Evolutionary conservation across 2,329 filamentous ascomycete species (phyloP).

Genomic region (Aciculosporium take): DNA sequence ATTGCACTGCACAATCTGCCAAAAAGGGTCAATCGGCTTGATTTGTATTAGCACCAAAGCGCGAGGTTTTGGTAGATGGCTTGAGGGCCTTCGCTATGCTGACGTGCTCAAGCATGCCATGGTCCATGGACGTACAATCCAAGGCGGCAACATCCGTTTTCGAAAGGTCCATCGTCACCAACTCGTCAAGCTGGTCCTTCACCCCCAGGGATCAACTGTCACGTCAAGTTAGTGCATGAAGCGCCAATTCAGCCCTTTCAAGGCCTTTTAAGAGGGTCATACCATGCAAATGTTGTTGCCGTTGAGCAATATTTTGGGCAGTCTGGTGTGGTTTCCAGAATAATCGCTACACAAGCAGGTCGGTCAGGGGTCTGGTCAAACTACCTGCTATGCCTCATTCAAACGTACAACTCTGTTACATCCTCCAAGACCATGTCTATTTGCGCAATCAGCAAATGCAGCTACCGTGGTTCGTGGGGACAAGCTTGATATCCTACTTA

Average conservation of each 20-base stretch:
- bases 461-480: background rate
- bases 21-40: background rate
- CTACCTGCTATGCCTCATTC: background rate
- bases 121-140: background rate
- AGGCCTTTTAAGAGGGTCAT: conserved; percentile 17
- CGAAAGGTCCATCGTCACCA: too few species aligned
- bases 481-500: conserved; percentile 39
- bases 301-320: conserved; percentile 89
- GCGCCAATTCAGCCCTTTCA: background rate
- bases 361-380: background rate
- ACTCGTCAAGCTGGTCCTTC: conserved; percentile 48
- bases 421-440: conserved; percentile 96
- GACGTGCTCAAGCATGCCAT: background rate
- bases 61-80: background rate
- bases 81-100: background rate
- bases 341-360: conserved; percentile 56
- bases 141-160: background rate
- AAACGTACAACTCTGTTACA: conserved; percentile 79
- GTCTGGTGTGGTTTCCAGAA: conserved; percentile 70
- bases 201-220: conserved; percentile 63
- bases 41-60: background rate
- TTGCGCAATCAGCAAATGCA: conserved; percentile 2
- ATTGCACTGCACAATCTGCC: background rate
- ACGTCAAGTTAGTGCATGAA: background rate
- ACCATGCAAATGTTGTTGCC: conserved; percentile 99